Percentiles rank a stretch among this genome's conserved stretches.
phyloP scores from a whole-genome alignment of 2,329 filamentous ascomycete species.

The Fusarium heterosporum region DNA sequence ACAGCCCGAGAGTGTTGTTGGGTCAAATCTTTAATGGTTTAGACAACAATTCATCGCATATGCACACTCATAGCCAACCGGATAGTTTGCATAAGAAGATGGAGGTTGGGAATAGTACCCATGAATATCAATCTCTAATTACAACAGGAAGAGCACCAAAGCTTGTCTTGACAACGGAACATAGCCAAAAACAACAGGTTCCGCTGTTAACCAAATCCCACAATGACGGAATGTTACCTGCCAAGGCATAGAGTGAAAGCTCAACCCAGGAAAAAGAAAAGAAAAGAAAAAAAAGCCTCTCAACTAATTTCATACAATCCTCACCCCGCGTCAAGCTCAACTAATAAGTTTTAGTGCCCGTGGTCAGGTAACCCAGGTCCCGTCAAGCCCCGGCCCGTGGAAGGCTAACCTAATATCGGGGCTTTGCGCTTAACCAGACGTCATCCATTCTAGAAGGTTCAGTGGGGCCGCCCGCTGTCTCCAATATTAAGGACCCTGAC shows the following conservation, averaged over 20 bases:
- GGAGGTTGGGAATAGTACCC: constrained; percentile 17
- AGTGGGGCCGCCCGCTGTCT: constrained; percentile 50
- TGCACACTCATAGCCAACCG: constrained; percentile 19
- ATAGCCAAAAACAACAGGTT: constrained; percentile 1
- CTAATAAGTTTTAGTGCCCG: constrained; percentile 44
- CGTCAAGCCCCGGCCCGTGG: constrained; percentile 20
- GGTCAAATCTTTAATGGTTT: neutral
- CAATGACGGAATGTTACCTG: constrained; percentile 10
- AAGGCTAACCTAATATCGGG: constrained; percentile 47
- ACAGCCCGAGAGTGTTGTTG: constrained; percentile 15
- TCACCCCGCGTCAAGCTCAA: constrained; percentile 29
- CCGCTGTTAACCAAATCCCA: constrained; percentile 1
- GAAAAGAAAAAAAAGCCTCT: constrained; percentile 21
- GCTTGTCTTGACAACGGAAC: neutral
- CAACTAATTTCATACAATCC: constrained; percentile 9
- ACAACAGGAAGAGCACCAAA: neutral
- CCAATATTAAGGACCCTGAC: constrained; percentile 18
- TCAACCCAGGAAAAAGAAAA: neutral
- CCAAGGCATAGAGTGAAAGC: neutral
- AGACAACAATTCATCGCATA: constrained; percentile 2
- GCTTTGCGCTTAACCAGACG: constrained; percentile 51
- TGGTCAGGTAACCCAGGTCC: neutral
- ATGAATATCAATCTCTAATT: constrained; percentile 5
- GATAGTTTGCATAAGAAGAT: constrained; percentile 1
- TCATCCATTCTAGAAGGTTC: constrained; percentile 59